Base-by-base conservation (phyloP, 2,329 filamentous ascomycete species). In the Colletotrichum sp. region DNA sequence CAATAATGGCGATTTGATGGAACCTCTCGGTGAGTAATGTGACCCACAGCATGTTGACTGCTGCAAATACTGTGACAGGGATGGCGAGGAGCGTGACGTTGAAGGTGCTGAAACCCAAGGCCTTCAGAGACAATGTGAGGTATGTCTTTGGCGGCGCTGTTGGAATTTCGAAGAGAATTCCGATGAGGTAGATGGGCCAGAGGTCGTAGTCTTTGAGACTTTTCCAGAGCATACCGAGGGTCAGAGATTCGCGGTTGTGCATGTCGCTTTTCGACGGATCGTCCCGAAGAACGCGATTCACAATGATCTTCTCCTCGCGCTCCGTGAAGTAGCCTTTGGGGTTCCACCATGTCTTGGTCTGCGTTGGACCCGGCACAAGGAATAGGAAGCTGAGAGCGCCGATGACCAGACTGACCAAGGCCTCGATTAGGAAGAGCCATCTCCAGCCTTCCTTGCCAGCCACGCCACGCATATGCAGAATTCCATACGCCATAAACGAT, bases 211-310 rank as follows among this genome's bases (percentile, higher is more conserved):
- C 90, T 3, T 80, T 82, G 4, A 90, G 77, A 6, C 86, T 84
- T 15, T 86, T 78, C 84, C 87, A 88, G 1, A 90, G 83, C 3
- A 85, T 81, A 8, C 80, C 82, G 2, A 83, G 81, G 1, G 86
- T 87, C 16, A 91, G 83, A 1, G 86, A 85, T 77, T 91, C 84
- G 9, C 89, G 86, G 69, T 91, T 91, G 77, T 91, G 87, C 87
- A 92, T 90, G 65, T 86, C 86, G 47, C 87, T 87, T 78, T 89
- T 90, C 21, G 84, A 85, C 0, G 89, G 90, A 69, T 91, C 90
- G 59, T 92, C 90, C 4, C 90, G 86, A 13, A 85, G 78, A 3
- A 85, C 79, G 1, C 91, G 84, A 71, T 91, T 92, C n/a, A 91
- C 89, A 21, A 91, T 84, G 69, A 92, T 91, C 31, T 82, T 81